phyloP scores from a whole-genome alignment of 2,329 filamentous ascomycete genomes.

The Colletotrichum cuscutae region DNA sequence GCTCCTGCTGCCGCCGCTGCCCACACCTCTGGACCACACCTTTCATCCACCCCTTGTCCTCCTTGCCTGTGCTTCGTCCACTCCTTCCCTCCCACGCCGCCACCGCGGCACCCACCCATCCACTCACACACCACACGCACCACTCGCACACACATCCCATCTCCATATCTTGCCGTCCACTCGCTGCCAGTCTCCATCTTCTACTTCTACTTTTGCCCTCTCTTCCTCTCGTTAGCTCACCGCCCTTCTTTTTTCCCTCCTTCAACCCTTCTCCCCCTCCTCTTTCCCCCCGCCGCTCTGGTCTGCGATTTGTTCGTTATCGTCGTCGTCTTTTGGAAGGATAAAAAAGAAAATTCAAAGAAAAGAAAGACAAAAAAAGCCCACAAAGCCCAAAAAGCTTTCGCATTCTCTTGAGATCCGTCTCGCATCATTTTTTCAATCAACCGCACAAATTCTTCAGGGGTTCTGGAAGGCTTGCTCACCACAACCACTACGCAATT shows the following conservation, averaged over 20 bases:
- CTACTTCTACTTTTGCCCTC: constrained; percentile 43
- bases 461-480: constrained; percentile 33
- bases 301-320: constrained; percentile 41
- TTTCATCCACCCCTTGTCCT: background rate
- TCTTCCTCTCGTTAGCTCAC: constrained; percentile 43
- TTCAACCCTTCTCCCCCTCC: constrained; percentile 40
- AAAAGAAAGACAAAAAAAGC: constrained; percentile 8
- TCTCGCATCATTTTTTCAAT: constrained; percentile 35
- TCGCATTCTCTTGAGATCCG: constrained; percentile 35
- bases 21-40: background rate
- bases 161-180: constrained; percentile 40
- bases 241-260: constrained; percentile 45
- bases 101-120: constrained; percentile 19
- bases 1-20: background rate
- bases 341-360: constrained; percentile 19
- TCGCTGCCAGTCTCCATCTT: constrained; percentile 42
- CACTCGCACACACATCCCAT: constrained; percentile 38
- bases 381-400: background rate
- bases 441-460: constrained; percentile 13
- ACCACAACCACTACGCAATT: constrained; percentile 16
- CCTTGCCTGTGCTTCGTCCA: constrained; percentile 15
- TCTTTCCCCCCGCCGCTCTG: constrained; percentile 39
- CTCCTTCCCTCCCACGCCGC: constrained; percentile 24
- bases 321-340: constrained; percentile 37
- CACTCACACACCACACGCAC: constrained; percentile 37